Conservation (phyloP, 2,329 filamentous ascomycete genomes). For the Diaporthe citrichinensis region DNA sequence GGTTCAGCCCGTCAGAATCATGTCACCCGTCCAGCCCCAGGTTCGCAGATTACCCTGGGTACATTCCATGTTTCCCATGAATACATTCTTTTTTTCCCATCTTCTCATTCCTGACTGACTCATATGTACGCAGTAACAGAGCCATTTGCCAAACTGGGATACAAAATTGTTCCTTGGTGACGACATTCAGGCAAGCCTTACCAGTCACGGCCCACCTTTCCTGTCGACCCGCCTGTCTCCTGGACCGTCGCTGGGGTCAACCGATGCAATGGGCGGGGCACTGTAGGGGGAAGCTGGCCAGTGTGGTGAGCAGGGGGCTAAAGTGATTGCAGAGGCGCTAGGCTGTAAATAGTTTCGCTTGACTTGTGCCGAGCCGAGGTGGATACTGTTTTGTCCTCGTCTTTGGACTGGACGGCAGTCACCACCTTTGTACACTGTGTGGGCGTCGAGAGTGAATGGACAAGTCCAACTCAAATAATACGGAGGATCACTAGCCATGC, state of each 20-base stretch:
- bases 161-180: neutral
- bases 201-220: conserved; percentile 14
- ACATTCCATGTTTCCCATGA: neutral
- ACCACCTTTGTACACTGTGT: neutral
- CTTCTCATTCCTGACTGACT: neutral
- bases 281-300: neutral
- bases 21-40: conserved; percentile 15
- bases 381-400: neutral
- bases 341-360: conserved; percentile 12
- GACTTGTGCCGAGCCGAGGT: conserved; percentile 12
- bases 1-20: conserved; percentile 7
- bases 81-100: neutral
- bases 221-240: conserved; percentile 16
- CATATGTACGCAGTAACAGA: neutral
- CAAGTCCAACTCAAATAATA: neutral
- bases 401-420: neutral
- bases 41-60: neutral
- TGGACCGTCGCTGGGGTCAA: conserved; percentile 3
- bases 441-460: neutral
- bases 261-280: neutral
- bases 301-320: conserved; percentile 24
- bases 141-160: neutral
- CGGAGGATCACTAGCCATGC: neutral
- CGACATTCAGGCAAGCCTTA: conserved; percentile 8
- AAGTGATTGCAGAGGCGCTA: conserved; percentile 37